Conservation (phyloP, 257 asterid species). For the Solanum bulbocastanum region DNA sequence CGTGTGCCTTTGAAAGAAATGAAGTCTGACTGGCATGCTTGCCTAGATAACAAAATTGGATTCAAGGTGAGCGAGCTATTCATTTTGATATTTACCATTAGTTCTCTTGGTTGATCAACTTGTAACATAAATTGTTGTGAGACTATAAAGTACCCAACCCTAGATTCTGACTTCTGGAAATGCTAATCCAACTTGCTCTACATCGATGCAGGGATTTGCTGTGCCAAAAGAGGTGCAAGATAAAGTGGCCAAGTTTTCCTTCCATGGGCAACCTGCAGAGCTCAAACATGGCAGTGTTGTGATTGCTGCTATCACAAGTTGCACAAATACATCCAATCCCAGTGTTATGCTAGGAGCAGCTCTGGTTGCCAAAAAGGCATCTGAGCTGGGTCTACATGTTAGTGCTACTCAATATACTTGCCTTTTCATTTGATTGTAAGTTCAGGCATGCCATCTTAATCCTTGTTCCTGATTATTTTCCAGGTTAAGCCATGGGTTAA, state of each 20-base stretch:
- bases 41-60: slow-evolving; percentile 86
- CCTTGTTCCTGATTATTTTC: not conserved
- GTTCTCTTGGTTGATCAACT: not conserved
- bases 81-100: not conserved
- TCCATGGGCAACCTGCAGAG: slow-evolving; percentile 83
- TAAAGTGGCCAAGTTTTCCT: slow-evolving; percentile 67
- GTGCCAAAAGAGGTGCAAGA: slow-evolving; percentile 82
- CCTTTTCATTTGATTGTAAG: not conserved
- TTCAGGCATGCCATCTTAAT: slow-evolving; percentile 7
- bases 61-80: slow-evolving; percentile 56
- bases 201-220: slow-evolving; percentile 64
- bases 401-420: not conserved
- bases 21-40: slow-evolving; percentile 92
- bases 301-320: slow-evolving; percentile 94
- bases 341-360: slow-evolving; percentile 98
- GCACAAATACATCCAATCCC: slow-evolving; percentile 97
- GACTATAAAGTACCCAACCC: not conserved
- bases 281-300: slow-evolving; percentile 95
- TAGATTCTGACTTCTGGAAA: not conserved
- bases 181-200: not conserved
- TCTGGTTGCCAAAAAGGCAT: slow-evolving; percentile 85
- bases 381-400: slow-evolving; percentile 84
- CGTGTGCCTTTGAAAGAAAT: slow-evolving; percentile 77
- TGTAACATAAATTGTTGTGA: not conserved
- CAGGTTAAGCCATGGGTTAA: slow-evolving; percentile 99